Percentiles rank a stretch among this genome's conserved stretches.
phyloP scores from a whole-genome alignment of 106 monocot genomes.

The Apostasia ramifera region DNA sequence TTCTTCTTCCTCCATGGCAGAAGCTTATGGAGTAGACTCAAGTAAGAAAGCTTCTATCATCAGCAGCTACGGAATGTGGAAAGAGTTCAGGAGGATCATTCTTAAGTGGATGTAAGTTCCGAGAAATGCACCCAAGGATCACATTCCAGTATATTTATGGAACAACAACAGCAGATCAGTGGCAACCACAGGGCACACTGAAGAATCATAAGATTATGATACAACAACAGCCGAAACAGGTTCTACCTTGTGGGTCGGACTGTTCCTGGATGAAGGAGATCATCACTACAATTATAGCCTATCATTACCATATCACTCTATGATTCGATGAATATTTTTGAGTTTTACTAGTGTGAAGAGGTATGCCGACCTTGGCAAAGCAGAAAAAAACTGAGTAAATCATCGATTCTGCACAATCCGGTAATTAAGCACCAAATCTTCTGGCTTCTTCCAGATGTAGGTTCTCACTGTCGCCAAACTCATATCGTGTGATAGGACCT shows the following conservation, averaged over 20 bases:
- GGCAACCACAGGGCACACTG: neutral
- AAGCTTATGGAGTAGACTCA: neutral
- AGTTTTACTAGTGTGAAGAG: neutral
- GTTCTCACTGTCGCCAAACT: slow-evolving; percentile 86
- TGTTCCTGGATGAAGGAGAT: slow-evolving; percentile 2
- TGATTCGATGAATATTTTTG: neutral
- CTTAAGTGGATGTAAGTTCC: neutral
- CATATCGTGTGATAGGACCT: slow-evolving; percentile 81
- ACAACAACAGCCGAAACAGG: slow-evolving; percentile 1
- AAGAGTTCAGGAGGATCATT: neutral
- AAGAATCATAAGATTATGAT: slow-evolving; percentile 8
- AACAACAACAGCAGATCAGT: slow-evolving; percentile 3
- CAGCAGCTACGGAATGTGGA: too few species aligned
- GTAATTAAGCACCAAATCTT: slow-evolving; percentile 91
- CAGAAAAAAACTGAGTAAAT: slow-evolving; percentile 3
- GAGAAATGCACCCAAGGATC: neutral
- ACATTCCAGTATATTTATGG: neutral
- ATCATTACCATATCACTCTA: too few species aligned
- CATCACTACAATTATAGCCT: too few species aligned
- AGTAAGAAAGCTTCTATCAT: too few species aligned
- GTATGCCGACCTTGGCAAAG: neutral
- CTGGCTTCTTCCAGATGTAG: slow-evolving; percentile 95
- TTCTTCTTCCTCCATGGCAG: neutral
- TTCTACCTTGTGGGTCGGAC: neutral
- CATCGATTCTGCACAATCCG: slow-evolving; percentile 42